Base-by-base conservation (phyloP, 2,329 filamentous ascomycete genomes). In the Aphanocladium album region DNA sequence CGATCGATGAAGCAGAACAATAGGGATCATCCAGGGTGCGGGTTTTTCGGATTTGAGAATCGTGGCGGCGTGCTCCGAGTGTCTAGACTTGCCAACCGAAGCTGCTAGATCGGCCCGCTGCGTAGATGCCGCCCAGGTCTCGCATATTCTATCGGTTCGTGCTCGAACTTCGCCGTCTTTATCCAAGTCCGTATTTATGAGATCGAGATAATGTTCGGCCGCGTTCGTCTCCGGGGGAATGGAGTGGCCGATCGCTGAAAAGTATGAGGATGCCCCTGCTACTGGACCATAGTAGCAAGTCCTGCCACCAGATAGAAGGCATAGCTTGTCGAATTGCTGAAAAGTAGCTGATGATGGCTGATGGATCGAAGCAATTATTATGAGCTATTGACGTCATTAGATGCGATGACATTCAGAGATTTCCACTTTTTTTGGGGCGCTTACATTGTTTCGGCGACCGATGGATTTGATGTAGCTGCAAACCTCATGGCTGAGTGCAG, bases 341-440 rank as follows among this genome's bases (percentile, higher is more conserved):
- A 91, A 96, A 0, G 89, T 93, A 0, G 86, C 82, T 0, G 89
- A 90, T 0, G 90, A 93, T 0, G 91, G 91, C 69, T 96, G 91
- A 71, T 96, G 91, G 63, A 96, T 95, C 43, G 88, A 91, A 4
- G 89, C 89, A 62, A 96, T 86, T 33, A 95, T 85, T 62, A 95
- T 85, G 62, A 95, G 79, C 84, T 89, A 62, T 54, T 55, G 62
- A 39, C 5, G 12, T 4, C 3, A n/a, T 46, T 46, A 56, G 23
- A 35, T 27, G 27, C n/a, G 12, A 6, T 21, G 45, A 46, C 56
- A 49, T 33, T 33, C 23, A n/a, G 57, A 3, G 17, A 5, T 43
- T 17, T n/a, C 17, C 5, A 9, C 9, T 6, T 19, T 16, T 25
- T 16, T 1, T 9, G 9, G 45, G 8, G 6, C 3, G 5, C 80